Evolutionary conservation across 2,329 filamentous ascomycete species (phyloP), one percentile per base, ranked within the genome.

Genomic region (Aspergillus proliferans): DNA sequence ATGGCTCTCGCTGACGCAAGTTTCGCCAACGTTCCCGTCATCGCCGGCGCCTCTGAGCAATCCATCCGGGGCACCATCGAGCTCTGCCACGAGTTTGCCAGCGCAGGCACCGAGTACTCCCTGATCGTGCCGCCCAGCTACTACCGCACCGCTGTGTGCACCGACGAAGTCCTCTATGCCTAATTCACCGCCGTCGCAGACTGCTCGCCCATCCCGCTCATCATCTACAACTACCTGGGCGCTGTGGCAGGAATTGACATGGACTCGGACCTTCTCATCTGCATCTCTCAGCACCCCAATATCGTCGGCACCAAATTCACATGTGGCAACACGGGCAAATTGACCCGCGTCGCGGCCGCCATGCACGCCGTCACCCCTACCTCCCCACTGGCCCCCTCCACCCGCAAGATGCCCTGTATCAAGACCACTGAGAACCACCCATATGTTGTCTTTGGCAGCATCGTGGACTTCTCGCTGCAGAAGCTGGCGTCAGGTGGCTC

Each of bases 371-470:
- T 24, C 18, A 46, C n/a, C 19, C 43, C 26, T 19, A 34, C 9
- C 12, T 19, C 38, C 24, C 42, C 26, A 6, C 34, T 14, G 12
- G 14, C 34, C 15, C 34, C 34, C 7, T 15, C 34, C 10, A 36
- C 34, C 34, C 12, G 15, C 34, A 36, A 12, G 3, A 15, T 14
- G 1, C 34, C 15, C 34, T 14, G 34, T 3, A 14, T 9, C 10
- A 36, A 36, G 34, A 36, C 34, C 34, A 14, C 34, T 6, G 34
- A 6, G 12, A 36, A 36, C 12, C 34, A 36, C 34, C 10, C 64
- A 5, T 94, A 92, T 75, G 88, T 94, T 80, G 88, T 88, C 21
- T 91, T 94, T 62, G 88, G 88, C 43, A 89, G 88, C 15, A 88
- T 94, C 70, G 89, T 87, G 60, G 89, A 94, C 71, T 94, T 94